Evolutionary conservation across 352 stramenopile species (phyloP), one percentile per base, ranked within the genome.

Genomic region (Phytopythium boreale): DNA sequence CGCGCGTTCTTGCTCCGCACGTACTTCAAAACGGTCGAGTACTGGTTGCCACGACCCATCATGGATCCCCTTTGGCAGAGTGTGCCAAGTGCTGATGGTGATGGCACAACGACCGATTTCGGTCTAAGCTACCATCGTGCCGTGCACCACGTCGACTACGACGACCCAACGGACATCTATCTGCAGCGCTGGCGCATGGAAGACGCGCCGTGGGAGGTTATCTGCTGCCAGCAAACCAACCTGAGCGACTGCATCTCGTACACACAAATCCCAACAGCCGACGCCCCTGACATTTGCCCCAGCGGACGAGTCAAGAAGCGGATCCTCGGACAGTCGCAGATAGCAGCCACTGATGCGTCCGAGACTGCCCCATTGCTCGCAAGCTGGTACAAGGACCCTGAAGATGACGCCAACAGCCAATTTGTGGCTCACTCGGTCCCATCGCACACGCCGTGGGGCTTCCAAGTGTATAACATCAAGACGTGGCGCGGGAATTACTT

Each of bases 41-140:
- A 98, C 64, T 89, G 97, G 72, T 62, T 99, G 24, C 97, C 97
- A 34, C 76, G 87, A n/a, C 75, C 96, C 22, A 82, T 98, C 4
- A 99, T 99, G 97, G 90, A 98, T 67, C 96, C 96, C 8, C 83
- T 98, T 0, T 99, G 97, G 96, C 91, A 99, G 67, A 98, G 88
- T 51, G 96, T 98, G 1, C 66, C 62, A 17, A 79, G 65, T n/a
- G 17, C 62, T 0, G 60, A 86, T 12, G 80, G 74, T 17, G 72
- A 61, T 12, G 52, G 52, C 0, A 68, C 64, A 19, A 52, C 59
- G 34, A 89, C 89, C 0, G 84, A 98, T 66, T 99, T 98, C 74
- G 88, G 90, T 1, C 74, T 98, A n/a, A 98, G 84, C 67, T 99
- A 97, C 68, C 97, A 99, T 61, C 83, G 97, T 20, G 92, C 95